A percentile compares a stretch with the other conserved stretches of the same genome.
Evolutionary conservation across 2,329 filamentous ascomycete species (phyloP).

Genomic region (Eutypa lata): DNA sequence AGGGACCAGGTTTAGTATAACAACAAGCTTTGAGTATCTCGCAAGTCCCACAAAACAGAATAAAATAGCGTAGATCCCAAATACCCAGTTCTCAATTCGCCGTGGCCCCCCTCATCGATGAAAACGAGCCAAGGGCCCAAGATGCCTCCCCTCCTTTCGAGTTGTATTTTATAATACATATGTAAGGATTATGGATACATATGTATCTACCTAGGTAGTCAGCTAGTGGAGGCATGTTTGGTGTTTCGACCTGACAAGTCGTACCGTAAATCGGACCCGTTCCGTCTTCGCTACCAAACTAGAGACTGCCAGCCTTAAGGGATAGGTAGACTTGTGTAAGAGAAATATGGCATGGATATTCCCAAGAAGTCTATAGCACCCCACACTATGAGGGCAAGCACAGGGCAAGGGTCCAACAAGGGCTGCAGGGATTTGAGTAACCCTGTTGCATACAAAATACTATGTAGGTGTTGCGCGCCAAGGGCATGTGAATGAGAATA

Average conservation of each 20-base stretch:
- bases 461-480: background rate
- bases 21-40: background rate
- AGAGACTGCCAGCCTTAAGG: background rate
- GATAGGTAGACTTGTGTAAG: slow-evolving; percentile 10
- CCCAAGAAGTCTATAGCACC: background rate
- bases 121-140: background rate
- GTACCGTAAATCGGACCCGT: background rate
- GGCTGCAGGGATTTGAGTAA: background rate
- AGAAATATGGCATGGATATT: slow-evolving; percentile 8
- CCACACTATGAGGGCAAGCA: background rate
- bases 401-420: background rate
- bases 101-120: background rate
- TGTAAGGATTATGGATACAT: background rate
- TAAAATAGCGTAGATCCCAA: background rate
- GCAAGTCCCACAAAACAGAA: background rate
- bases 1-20: background rate
- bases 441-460: no score
- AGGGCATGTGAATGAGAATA: background rate
- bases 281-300: background rate
- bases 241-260: background rate
- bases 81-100: background rate
- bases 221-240: background rate
- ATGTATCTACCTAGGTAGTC: background rate
- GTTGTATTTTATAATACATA: background rate
- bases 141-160: background rate